Percentiles rank a stretch among this genome's conserved stretches.
Evolutionary conservation across 139 green algal species (phyloP).

Genomic region (Ulvella scutata): DNA sequence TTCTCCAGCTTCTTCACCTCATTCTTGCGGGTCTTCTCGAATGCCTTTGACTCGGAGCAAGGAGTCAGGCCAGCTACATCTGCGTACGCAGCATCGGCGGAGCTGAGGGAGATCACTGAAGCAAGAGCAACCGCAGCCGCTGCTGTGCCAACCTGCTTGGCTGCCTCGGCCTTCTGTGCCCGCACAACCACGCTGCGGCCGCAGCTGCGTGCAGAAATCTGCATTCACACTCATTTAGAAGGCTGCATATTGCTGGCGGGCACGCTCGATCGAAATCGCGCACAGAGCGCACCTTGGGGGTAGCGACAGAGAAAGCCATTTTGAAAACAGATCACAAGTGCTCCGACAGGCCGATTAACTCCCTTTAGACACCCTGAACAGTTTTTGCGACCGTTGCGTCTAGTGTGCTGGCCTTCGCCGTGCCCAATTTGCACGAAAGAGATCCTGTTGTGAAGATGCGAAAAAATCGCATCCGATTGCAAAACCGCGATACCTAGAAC

Average conservation of each 20-base stretch:
- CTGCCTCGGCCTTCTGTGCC: slow-evolving; percentile 13
- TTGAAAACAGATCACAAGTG: neutral
- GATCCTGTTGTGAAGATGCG: no score
- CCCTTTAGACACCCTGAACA: neutral
- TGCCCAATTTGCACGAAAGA: no score
- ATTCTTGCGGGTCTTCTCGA: slow-evolving; percentile 85
- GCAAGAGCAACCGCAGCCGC: slow-evolving; percentile 51
- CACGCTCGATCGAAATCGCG: neutral
- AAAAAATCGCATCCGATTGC: no score
- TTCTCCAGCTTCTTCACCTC: slow-evolving; percentile 78
- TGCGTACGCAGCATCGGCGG: slow-evolving; percentile 61
- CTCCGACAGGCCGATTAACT: neutral
- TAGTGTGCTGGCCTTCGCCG: neutral
- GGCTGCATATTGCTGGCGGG: neutral
- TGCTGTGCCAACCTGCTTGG: slow-evolving; percentile 22
- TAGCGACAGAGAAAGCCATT: neutral
- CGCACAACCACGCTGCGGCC: neutral
- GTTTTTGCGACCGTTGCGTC: neutral
- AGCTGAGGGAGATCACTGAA: slow-evolving; percentile 34
- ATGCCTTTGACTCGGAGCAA: slow-evolving; percentile 90
- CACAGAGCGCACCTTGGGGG: neutral
- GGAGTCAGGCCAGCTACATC: slow-evolving; percentile 88
- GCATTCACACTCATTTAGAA: neutral
- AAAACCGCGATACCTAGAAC: no score
- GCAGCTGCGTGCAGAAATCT: neutral